Evolutionary conservation across 2,329 filamentous ascomycete genomes (phyloP), one percentile per base, ranked within the genome.

Genomic region (Aspergillus pseudonomiae): DNA sequence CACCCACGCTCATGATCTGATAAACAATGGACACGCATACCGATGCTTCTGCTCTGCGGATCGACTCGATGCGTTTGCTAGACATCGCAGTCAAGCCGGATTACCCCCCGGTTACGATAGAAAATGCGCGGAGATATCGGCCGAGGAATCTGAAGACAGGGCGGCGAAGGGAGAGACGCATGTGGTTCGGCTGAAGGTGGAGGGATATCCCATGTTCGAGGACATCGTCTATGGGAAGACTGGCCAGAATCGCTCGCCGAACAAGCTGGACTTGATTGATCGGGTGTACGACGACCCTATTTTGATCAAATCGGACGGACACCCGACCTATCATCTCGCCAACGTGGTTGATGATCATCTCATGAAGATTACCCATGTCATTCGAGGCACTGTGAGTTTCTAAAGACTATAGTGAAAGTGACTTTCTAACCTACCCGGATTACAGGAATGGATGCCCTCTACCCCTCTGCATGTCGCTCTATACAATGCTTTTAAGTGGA

Each of bases 311-410:
- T 90, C 89, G 0, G 95, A 99, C 75, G 94, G 93, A 0, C 91
- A 91, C 67, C 95, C 95, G 0, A 99, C 96, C 0, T 99, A 99
- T 74, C 95, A 99, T 77, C 89, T 99, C 65, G 95, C 95, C 5
- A 99, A 98, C 73, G 94, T 99, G 10, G 90, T 99, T 5, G 95
- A 99, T 74, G 95, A 99, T 73, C 92, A 97, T 76, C 83, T 91
- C 64, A 99, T 99, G 95, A 82, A 92, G 64, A 96, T 99, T 69
- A 97, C 94, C 0, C 94, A 98, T 77, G 95, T 99, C 16, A 91
- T 99, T 63, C 89, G 95, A 48, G 95, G 94, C 59, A 90, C 91
- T 30, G 89, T 91, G 79, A 71, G 85, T 78, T 3, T 30, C 36
- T 32, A 59, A 24, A 63, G 3, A 30, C 57, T 39, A 39, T 30